phyloP scores from a whole-genome alignment of 345 rosid species.

The Dipteronia sinensis region DNA sequence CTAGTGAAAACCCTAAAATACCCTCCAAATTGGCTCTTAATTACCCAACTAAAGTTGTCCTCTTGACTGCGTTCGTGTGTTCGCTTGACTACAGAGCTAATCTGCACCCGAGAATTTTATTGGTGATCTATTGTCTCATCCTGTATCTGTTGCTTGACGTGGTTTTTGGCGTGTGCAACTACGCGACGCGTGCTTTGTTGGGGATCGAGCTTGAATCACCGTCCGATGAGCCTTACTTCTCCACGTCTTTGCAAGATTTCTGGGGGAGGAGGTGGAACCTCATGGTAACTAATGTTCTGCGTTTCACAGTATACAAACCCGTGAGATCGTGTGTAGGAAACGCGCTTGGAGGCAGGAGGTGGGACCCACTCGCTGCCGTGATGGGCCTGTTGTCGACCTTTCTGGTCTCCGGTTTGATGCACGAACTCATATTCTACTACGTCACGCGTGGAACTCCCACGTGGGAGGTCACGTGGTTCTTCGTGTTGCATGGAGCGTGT shows the following conservation, averaged over 20 bases:
- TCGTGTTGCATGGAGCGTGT: slow-evolving; percentile 40
- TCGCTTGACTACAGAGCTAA: slow-evolving; percentile 20
- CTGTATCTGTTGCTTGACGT: slow-evolving; percentile 38
- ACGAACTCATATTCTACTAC: slow-evolving; percentile 34
- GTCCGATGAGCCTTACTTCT: slow-evolving; percentile 43
- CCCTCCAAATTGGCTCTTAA: slow-evolving; percentile 28
- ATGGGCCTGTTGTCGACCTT: slow-evolving; percentile 20
- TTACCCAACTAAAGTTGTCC: slow-evolving; percentile 34
- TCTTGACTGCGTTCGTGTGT: slow-evolving; percentile 23
- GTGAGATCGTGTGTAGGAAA: neutral
- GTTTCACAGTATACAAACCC: slow-evolving; percentile 29
- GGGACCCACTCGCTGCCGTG: neutral
- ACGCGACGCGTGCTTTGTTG: slow-evolving; percentile 14
- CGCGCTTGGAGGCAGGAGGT: neutral
- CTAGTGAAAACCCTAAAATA: neutral
- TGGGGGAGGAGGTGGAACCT: slow-evolving; percentile 45
- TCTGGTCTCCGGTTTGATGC: slow-evolving; percentile 35
- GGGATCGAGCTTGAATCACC: slow-evolving; percentile 43
- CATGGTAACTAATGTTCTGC: slow-evolving; percentile 28
- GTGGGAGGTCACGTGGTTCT: slow-evolving; percentile 41
- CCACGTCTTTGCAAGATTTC: slow-evolving; percentile 42
- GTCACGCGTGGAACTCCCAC: slow-evolving; percentile 28
- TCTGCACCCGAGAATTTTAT: slow-evolving; percentile 13
- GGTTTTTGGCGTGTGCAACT: slow-evolving; percentile 26
- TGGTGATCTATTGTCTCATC: slow-evolving; percentile 20